Base-by-base conservation (phyloP, 345 rosid genomes). In the Jatropha curcas region DNA sequence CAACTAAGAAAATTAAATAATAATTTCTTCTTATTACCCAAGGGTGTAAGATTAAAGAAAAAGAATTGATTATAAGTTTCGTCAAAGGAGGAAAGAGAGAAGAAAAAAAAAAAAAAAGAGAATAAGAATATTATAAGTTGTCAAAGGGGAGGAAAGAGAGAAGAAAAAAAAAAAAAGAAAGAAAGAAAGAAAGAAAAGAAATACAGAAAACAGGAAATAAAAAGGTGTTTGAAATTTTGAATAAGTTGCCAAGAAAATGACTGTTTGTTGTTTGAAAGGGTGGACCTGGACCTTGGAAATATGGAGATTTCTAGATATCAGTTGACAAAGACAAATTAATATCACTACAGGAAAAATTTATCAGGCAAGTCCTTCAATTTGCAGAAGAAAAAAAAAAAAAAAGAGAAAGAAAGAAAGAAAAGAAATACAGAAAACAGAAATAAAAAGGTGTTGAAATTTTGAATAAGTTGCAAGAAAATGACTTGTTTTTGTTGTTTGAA, bases 241-340 rank as follows among this genome's bases (percentile, higher is more conserved):
- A n/a, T 10, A 61, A 25, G 19, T 37, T 22, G 45, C 25, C n/a
- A 14, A 51, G 57, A 25, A 31, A 46, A 35, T 62, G 52, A 56
- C 63, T 64, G 53, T 69, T 17, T 72, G 22, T 41, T 35, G 37
- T 45, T 85, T 65, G 67, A 74, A 81, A 96, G 99, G n/a, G 99
- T 91, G 85, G 99, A 96, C 83, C 86, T 96, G 74, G 99, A 96
- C 89, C 98, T 96, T 56, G 98, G 99, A 62, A 96, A 96, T 96
- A 96, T 48, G 99, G 85, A 84, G 99, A 68, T 96, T 96, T 70
- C 82, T 96, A 71, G 91, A 90, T 73, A 80, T 93, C 66, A 89
- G 81, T 79, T 93, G 77, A 96, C 97, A 27, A 75, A 4, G 93
- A 91, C 50, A 86, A 95, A n/a, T n/a, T 72, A 95, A 95, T 81